Percentiles rank a stretch among this genome's conserved stretches.
These are phyloP conservation scores for Talaromyces funiculosus DNA, from an alignment of 2,329 filamentous ascomycete species.

Conservation along the genomic window DNA sequence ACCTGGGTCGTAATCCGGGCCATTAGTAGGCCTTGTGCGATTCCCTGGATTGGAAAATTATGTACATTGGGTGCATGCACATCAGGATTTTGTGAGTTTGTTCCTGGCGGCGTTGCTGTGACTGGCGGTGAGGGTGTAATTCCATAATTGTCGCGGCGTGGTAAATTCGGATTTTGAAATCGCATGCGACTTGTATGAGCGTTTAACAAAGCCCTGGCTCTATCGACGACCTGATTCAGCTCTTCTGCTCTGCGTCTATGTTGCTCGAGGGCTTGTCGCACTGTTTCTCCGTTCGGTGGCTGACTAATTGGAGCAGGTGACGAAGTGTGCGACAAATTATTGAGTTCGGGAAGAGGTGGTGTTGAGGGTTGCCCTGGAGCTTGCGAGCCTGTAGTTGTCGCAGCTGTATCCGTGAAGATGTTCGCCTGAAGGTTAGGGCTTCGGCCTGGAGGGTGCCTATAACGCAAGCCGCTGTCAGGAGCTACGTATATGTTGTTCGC, in stretches of 20 bases:
- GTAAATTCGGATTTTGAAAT: neutral
- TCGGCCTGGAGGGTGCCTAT: constrained; percentile 5
- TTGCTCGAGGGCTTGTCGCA: constrained; percentile 12
- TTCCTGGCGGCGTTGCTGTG: neutral
- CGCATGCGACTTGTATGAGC: constrained; percentile 1
- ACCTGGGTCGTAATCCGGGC: constrained; percentile 16
- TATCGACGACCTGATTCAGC: constrained; percentile 7
- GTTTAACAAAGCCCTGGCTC: constrained; percentile 9
- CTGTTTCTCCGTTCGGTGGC: neutral
- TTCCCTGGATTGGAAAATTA: neutral
- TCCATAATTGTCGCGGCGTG: neutral
- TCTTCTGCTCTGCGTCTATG: constrained; percentile 7
- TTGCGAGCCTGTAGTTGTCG: neutral
- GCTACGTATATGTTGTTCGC: constrained; percentile 13
- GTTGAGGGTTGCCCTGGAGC: neutral
- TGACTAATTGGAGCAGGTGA: neutral
- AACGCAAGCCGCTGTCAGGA: constrained; percentile 11
- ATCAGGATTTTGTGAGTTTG: neutral
- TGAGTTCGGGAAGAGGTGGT: neutral
- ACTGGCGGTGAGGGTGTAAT: neutral
- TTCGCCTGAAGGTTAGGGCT: neutral
- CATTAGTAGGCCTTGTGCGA: constrained; percentile 2
- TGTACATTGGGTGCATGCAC: neutral
- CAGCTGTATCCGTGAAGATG: neutral
- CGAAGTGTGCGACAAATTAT: neutral